Conservation (phyloP, 2,329 filamentous ascomycete genomes). For the Scorias spongiosa region DNA sequence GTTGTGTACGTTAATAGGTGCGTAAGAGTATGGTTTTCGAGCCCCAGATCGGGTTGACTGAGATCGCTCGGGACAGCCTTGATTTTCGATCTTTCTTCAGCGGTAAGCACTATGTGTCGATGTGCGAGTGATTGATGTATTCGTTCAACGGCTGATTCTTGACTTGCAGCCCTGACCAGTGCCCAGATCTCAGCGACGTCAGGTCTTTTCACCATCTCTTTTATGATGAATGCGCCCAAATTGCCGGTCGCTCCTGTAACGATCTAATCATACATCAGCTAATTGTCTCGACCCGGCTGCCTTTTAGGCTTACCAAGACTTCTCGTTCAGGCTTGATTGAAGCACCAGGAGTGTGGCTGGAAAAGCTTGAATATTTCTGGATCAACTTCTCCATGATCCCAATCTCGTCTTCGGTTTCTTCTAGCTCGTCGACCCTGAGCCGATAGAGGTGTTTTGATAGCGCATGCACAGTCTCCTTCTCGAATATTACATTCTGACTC, state of each 20-base stretch:
- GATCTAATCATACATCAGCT: conserved; percentile 3
- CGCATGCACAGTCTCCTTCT: conserved; percentile 35
- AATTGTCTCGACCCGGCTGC: conserved; percentile 1
- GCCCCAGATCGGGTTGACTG: conserved; percentile 25
- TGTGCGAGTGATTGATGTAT: conserved; percentile 20
- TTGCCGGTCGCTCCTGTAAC: conserved; percentile 53
- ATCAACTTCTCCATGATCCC: conserved; percentile 34
- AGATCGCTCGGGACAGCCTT: conserved; percentile 27
- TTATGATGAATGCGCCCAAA: conserved; percentile 44
- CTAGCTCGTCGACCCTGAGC: conserved; percentile 24
- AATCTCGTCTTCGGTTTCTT: conserved; percentile 21
- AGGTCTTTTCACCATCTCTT: conserved; percentile 17
- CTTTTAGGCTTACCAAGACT: conserved; percentile 15
- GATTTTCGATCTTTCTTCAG: conserved; percentile 20
- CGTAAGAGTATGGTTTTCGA: conserved; percentile 16
- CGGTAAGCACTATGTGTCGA: conserved; percentile 21
- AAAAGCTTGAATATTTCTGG: conserved; percentile 27
- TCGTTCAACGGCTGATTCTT: conserved; percentile 20
- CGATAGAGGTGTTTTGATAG: conserved; percentile 32
- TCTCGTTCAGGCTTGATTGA: conserved; percentile 4
- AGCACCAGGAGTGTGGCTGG: conserved; percentile 9
- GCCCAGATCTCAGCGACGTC: conserved; percentile 32
- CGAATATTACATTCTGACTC: conserved; percentile 44
- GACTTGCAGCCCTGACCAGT: conserved; percentile 33
- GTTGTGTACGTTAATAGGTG: conserved; percentile 22